phyloP scores from a whole-genome alignment of 169 alveolate species.

The Haemoproteus tartakovskyi region DNA sequence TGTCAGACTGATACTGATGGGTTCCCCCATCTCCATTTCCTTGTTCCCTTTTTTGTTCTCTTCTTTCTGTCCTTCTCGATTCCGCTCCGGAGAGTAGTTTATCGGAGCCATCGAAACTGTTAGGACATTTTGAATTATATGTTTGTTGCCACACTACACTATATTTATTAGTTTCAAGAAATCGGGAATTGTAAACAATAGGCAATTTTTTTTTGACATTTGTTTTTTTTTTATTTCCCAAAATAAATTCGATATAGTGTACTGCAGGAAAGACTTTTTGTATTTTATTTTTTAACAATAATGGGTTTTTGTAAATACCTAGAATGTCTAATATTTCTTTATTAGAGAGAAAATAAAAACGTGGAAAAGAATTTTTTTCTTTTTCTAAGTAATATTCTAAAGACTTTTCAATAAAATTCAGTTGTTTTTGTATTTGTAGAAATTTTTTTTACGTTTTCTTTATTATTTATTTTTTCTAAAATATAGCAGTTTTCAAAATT shows the following conservation, averaged over 20 bases:
- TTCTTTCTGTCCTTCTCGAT: neutral
- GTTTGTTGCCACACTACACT: too few species aligned
- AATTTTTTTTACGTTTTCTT: conserved; percentile 80
- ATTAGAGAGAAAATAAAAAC: conserved; percentile 95
- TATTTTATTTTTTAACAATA: conserved; percentile 66
- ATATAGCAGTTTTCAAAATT: conserved; percentile 54
- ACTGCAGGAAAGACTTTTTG: conserved; percentile 49
- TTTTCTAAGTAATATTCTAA: conserved; percentile 93
- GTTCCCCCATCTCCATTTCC: neutral
- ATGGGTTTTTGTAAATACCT: conserved; percentile 92
- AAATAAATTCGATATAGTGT: conserved; percentile 23
- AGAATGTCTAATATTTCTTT: conserved; percentile 92
- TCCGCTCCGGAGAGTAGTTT: too few species aligned
- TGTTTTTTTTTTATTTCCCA: too few species aligned
- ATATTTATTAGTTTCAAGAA: too few species aligned
- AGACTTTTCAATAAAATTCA: conserved; percentile 93
- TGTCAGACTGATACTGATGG: too few species aligned
- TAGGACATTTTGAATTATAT: too few species aligned
- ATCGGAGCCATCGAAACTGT: too few species aligned
- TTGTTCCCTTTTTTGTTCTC: conserved; percentile 1
- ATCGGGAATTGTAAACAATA: too few species aligned
- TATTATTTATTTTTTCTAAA: conserved; percentile 77
- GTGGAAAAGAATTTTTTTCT: conserved; percentile 94
- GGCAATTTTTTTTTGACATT: too few species aligned
- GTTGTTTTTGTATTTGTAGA: conserved; percentile 71